Evolutionary conservation across 108 stramenopile species (phyloP), one percentile per base, ranked within the genome.

Genomic region (Skeletonema tropicum): DNA sequence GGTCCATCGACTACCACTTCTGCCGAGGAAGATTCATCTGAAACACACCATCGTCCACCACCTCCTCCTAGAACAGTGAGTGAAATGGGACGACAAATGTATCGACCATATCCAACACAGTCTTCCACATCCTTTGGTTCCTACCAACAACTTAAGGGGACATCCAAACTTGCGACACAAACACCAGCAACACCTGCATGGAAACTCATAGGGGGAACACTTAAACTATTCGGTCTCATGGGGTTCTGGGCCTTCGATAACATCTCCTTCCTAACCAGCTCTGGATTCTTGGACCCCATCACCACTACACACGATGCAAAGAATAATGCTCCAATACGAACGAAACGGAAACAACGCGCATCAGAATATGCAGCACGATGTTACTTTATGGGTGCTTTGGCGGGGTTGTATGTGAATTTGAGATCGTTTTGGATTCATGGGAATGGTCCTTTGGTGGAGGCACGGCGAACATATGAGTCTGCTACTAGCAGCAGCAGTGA

Each of bases 241-340:
- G 88, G 89, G 14, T 96, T 90, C 64, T 93, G 87, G 89, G 75
- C 85, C 8, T 90, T 83, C 25, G 95, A 96, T 66, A 96, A 96
- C 60, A 21, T 90, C 7, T 82, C 79, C 60, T 96, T 86, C 70
- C 57, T 96, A 36, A 69, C 82, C 0, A 79, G 80, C 12, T 78
- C 77, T 57, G 88, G 90, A 36, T 82, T 88, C 62, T 69, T 93
- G 63, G 90, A 92, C 66, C 79, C 68, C 11, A 85, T 69, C 26
- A 29, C 26, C 2, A 29, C 26, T 29, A 29, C 26, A 29, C 26
- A 29, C 26, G 26, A 29, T 29, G 26, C 26, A 29, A 1, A 1
- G 26, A 29, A 29, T 29, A 29, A 1, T 49, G 19, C 48, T 19
- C 1, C 48, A 17, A 19, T 49, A 3, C 52, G 76, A 45, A 71